Evolutionary conservation across 495 filamentous ascomycete species (phyloP), one percentile per base, ranked within the genome.

Genomic region (Penicillium roqueforti): DNA sequence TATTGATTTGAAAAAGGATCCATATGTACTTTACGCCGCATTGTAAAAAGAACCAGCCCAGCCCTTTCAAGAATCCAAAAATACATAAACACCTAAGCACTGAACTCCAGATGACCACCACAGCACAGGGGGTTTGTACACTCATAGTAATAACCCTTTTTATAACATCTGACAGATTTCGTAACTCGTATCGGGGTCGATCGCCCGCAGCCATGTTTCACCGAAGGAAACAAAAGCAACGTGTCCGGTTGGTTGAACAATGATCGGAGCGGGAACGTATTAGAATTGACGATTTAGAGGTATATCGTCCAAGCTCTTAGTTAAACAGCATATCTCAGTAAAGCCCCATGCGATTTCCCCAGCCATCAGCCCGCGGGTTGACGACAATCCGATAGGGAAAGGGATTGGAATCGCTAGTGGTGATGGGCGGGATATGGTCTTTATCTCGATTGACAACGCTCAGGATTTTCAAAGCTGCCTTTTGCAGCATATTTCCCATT

Each of bases 341-440:
- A 37, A 92, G 82, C 26, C 88, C 87, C 59, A 93, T 88, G 22
- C 87, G 77, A 57, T 83, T 83, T 16, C 87, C 87, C 89, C 91
- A 95, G 36, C 85, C 80, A 57, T 90, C 87, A 16, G 78, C 76
- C 40, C 87, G 84, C 14, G 88, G 89, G 57, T 92, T 91, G 31
- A 97, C 79, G 20, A 89, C 78, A 65, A 98, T 95, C 55, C 88
- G 83, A 68, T 96, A 97, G 4, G 93, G 92, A 66, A 98, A 98
- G 0, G 95, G 92, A 64, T 97, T 97, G 42, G 84, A 76, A 28
- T 96, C 91, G 61, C 83, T 92, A 7, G 89, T 92, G 22, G 91
- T 97, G 53, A 98, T 97, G 43, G 93, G 95, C 26, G 93, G 93
- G 62, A 98, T 96, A 72, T 98, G 93, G 63, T 96, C 90, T 68